Percentiles rank a stretch among this genome's conserved stretches.
phyloP scores from a whole-genome alignment of 2,329 filamentous ascomycete species.

The Penicillium sp. region DNA sequence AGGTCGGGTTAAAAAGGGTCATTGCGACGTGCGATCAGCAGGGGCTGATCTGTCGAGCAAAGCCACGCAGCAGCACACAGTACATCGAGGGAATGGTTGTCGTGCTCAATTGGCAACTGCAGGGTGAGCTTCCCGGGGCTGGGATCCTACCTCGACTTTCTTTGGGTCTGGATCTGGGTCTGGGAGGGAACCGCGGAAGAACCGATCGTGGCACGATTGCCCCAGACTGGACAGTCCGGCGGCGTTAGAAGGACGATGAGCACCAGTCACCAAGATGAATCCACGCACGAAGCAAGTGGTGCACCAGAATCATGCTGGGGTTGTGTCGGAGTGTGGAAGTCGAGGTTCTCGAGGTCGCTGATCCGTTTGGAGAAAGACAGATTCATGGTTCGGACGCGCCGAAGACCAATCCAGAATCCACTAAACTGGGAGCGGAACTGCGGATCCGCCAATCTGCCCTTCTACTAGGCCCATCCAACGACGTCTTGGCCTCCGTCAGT shows the following conservation, averaged over 20 bases:
- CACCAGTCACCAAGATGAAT: slow-evolving; percentile 16
- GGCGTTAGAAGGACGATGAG: slow-evolving; percentile 6
- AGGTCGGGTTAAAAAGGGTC: slow-evolving; percentile 66
- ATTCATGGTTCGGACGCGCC: slow-evolving; percentile 31
- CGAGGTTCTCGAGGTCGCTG: slow-evolving; percentile 7
- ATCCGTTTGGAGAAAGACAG: slow-evolving; percentile 25
- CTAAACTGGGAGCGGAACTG: slow-evolving; percentile 22
- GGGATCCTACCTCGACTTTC: slow-evolving; percentile 15
- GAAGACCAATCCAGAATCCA: slow-evolving; percentile 19
- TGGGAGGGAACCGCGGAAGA: slow-evolving; percentile 13
- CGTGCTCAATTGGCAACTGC: slow-evolving; percentile 12
- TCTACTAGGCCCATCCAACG: background rate
- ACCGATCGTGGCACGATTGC: slow-evolving; percentile 12
- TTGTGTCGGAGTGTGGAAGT: background rate
- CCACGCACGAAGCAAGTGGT: slow-evolving; percentile 3
- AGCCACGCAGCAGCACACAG: slow-evolving; percentile 21
- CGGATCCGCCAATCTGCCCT: slow-evolving; percentile 15
- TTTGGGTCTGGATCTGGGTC: slow-evolving; percentile 2
- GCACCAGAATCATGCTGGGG: slow-evolving; percentile 18
- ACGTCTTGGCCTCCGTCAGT: slow-evolving; percentile 15
- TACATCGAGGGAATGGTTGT: slow-evolving; percentile 23
- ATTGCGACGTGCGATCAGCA: slow-evolving; percentile 45
- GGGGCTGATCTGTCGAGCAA: slow-evolving; percentile 35
- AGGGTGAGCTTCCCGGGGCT: slow-evolving; percentile 10
- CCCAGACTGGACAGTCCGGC: slow-evolving; percentile 11